Conservation (phyloP, 345 rosid species). For the Physaria fendleri region DNA sequence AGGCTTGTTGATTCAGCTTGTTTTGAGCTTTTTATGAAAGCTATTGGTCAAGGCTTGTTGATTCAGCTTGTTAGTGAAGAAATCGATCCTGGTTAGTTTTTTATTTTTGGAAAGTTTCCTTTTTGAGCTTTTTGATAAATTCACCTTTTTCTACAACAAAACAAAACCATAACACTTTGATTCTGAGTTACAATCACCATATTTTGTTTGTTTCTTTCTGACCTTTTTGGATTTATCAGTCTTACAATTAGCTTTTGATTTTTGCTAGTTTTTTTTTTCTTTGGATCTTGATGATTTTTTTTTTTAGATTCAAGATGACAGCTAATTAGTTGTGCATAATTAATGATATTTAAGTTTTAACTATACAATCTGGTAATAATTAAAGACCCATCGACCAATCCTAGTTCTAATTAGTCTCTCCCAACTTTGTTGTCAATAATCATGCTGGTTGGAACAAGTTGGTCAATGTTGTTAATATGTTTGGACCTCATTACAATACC, state of each 20-base stretch:
- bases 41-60: constrained; percentile 72
- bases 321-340: constrained; percentile 14
- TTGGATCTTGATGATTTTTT: neutral
- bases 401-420: neutral
- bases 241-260: neutral
- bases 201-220: neutral
- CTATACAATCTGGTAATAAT: neutral
- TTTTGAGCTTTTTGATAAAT: neutral
- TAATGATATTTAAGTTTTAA: neutral
- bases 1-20: constrained; percentile 72
- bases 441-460: neutral
- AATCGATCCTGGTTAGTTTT: constrained; percentile 64
- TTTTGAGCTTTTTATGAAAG: constrained; percentile 61
- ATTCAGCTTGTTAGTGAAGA: constrained; percentile 82
- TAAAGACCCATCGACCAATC: neutral
- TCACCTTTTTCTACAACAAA: constrained; percentile 6
- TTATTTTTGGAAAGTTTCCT: neutral
- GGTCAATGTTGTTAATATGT: neutral
- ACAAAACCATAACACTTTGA: constrained; percentile 12
- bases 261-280: neutral
- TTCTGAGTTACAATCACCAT: neutral
- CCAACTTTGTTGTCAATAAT: neutral
- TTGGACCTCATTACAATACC: no score
- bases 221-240: neutral
- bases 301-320: constrained; percentile 8